phyloP scores from a whole-genome alignment of 169 alveolate species.

The Eimeria necatrix region DNA sequence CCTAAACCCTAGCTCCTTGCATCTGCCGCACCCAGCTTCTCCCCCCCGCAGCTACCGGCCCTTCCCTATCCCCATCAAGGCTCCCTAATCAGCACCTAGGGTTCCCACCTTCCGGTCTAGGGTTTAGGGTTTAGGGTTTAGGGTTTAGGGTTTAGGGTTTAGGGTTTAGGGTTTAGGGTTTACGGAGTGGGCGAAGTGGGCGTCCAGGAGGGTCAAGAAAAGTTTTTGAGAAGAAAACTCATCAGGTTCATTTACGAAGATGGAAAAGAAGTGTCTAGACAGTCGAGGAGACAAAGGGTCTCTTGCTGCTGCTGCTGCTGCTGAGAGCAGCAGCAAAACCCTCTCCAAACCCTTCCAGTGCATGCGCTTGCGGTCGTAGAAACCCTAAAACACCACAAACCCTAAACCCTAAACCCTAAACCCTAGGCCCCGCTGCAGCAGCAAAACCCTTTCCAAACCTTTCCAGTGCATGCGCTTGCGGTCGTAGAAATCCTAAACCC shows the following conservation, averaged over 20 bases:
- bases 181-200: constrained; percentile 28
- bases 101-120: background rate
- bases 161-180: constrained; percentile 39
- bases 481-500: constrained; percentile 57
- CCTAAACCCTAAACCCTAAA: constrained; percentile 16
- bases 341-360: constrained; percentile 94
- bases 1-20: background rate
- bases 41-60: background rate
- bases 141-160: constrained; percentile 32
- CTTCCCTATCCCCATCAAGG: no score
- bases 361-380: constrained; percentile 94
- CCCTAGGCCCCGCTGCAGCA: constrained; percentile 84
- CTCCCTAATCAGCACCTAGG: background rate
- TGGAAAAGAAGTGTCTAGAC: constrained; percentile 95
- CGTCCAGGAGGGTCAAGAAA: constrained; percentile 80
- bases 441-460: constrained; percentile 93
- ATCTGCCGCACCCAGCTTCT: background rate
- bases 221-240: constrained; percentile 92
- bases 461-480: constrained; percentile 93
- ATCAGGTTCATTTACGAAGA: constrained; percentile 95
- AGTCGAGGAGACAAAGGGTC: constrained; percentile 94
- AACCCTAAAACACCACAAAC: constrained; percentile 88
- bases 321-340: constrained; percentile 93
- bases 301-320: constrained; percentile 97
- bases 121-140: background rate